Evolutionary conservation across 2,329 filamentous ascomycete species (phyloP), one percentile per base, ranked within the genome.

Genomic region (Cryphonectria parasitica): DNA sequence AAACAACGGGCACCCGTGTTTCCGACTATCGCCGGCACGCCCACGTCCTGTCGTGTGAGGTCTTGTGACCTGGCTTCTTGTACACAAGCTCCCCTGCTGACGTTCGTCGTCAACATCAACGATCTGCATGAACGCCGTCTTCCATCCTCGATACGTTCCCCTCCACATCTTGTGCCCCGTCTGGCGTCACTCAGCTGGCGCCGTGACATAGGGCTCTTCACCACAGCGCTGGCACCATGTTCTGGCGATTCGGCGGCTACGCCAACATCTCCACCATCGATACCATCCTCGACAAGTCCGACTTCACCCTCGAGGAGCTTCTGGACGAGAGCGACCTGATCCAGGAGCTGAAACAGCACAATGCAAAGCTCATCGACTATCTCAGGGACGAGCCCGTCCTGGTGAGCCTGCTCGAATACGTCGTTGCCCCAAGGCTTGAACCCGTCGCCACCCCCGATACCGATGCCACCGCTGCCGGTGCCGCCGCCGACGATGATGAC

Each of bases 211-310:
- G 71, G 73, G 64, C 25, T 66, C 49, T 52, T 62, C 31, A 31
- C 31, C 64, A 71, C 62, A 68, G 52, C 77, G 77, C 71, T 66
- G 80, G 79, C 90, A 95, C 82, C 86, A 99, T 99, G 96, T 99
- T 99, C 84, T 99, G 96, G 96, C 92, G 95, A 84, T 99, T 98
- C 88, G 95, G 96, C 88, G 94, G 94, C 79, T 98, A 98, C 88
- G 93, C 95, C 87, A 97, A 94, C 87, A 92, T 97, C 83, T 98
- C 95, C 78, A 92, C 95, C 79, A 94, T 99, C 82, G 96, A 98
- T 83, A 94, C 91, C 76, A 93, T 99, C 78, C 94, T 99, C 80
- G 96, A 99, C 80, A 97, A 97, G 83, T 90, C 97, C 76, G 93
- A 97, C 83, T 95, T 98, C 80, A 94, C 93, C 67, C 91, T 98